Conservation (phyloP, 257 asterid genomes). For the Solanum sejunctum region DNA sequence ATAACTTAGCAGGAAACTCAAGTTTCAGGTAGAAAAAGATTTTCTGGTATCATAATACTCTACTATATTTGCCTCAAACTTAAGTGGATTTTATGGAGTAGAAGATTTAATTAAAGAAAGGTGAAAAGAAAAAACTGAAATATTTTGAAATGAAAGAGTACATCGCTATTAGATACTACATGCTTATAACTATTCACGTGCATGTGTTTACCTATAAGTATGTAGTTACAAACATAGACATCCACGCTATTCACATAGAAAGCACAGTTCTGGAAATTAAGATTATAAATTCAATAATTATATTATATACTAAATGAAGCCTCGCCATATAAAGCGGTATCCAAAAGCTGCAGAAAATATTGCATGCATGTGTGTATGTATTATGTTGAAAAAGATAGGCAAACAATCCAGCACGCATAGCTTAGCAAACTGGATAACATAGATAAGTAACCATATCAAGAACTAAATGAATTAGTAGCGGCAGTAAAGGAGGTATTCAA, state of each 20-base stretch:
- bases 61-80: background rate
- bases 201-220: background rate
- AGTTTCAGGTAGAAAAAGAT: background rate
- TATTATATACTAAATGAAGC: background rate
- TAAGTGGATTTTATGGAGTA: background rate
- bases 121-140: background rate
- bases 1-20: no score
- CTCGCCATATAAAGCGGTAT: background rate
- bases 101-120: background rate
- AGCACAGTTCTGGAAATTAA: background rate
- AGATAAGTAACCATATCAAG: no score
- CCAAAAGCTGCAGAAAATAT: background rate
- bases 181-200: background rate
- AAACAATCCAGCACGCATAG: no score
- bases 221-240: background rate
- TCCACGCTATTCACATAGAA: background rate
- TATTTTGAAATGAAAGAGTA: background rate
- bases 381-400: background rate
- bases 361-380: background rate
- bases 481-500: no score
- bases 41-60: background rate
- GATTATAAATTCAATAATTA: background rate
- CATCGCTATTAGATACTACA: background rate
- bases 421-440: no score
- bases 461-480: no score